phyloP scores from a whole-genome alignment of 2,329 filamentous ascomycete species.

The Claviceps capensis region DNA sequence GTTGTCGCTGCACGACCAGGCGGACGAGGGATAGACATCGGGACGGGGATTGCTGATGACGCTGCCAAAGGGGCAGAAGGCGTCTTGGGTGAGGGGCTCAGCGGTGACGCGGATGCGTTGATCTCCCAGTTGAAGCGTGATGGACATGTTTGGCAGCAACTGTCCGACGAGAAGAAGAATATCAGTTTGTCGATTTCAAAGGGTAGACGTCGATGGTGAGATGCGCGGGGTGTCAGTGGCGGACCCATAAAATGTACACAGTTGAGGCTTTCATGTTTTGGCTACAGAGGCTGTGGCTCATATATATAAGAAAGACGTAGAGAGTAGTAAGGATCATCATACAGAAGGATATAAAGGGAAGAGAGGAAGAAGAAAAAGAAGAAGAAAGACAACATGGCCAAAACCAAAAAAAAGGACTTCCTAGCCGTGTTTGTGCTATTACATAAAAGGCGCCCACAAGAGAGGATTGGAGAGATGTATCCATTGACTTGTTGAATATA shows the following conservation, averaged over 20 bases:
- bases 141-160: slow-evolving; percentile 11
- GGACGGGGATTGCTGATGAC: slow-evolving; percentile 63
- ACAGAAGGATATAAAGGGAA: too few species aligned
- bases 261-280: too few species aligned
- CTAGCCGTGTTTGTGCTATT: too few species aligned
- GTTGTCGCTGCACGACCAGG: slow-evolving; percentile 24
- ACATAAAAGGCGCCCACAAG: too few species aligned
- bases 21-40: slow-evolving; percentile 34
- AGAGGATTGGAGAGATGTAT: not conserved
- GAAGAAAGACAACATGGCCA: not conserved
- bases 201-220: not conserved
- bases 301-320: not conserved
- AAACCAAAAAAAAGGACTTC: too few species aligned
- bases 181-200: not conserved
- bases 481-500: too few species aligned
- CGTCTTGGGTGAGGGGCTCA: slow-evolving; percentile 49
- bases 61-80: slow-evolving; percentile 71
- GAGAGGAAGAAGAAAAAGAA: not conserved
- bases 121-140: slow-evolving; percentile 13
- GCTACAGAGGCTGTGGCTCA: not conserved
- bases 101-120: slow-evolving; percentile 32
- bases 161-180: not conserved
- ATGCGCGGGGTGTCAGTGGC: not conserved
- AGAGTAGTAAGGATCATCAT: too few species aligned
- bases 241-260: not conserved